phyloP scores from a whole-genome alignment of 75 land plant genomes.

The Cupressus sempervirens region DNA sequence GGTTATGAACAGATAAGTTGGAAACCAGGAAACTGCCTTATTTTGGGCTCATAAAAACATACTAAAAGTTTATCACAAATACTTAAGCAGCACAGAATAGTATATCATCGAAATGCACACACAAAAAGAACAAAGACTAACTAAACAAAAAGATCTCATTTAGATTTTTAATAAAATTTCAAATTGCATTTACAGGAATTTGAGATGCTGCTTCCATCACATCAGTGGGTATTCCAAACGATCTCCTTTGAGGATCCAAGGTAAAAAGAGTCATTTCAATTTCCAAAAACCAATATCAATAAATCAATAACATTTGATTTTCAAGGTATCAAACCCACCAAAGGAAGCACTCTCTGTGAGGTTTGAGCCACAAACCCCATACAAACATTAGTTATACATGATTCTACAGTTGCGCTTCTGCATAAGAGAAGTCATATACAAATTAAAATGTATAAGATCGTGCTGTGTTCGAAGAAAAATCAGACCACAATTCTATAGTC shows the following conservation, averaged over 20 bases:
- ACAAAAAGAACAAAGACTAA: not conserved
- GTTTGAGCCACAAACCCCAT: not conserved
- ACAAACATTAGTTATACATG: not conserved
- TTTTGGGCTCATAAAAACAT: not conserved
- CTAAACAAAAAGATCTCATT: not conserved
- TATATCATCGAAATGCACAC: not conserved
- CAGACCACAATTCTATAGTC: not conserved
- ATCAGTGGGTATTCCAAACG: not conserved
- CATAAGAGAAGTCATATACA: not conserved
- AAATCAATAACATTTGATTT: not conserved
- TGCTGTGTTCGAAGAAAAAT: not conserved
- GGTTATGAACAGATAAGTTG: not conserved
- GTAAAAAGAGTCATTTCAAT: not conserved
- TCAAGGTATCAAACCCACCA: not conserved
- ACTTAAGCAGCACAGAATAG: not conserved
- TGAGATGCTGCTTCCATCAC: not conserved
- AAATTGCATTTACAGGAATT: not conserved
- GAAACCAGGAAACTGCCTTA: not conserved
- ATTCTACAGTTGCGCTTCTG: not conserved
- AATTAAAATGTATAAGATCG: not conserved
- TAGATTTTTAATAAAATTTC: not conserved
- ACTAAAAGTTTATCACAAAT: not conserved
- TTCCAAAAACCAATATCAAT: not conserved
- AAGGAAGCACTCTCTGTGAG: not conserved
- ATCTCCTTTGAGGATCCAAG: not conserved